These are phyloP conservation scores for Moelleriella libera DNA, from an alignment of 2,329 filamentous ascomycete species.

Conservation along the genomic window DNA sequence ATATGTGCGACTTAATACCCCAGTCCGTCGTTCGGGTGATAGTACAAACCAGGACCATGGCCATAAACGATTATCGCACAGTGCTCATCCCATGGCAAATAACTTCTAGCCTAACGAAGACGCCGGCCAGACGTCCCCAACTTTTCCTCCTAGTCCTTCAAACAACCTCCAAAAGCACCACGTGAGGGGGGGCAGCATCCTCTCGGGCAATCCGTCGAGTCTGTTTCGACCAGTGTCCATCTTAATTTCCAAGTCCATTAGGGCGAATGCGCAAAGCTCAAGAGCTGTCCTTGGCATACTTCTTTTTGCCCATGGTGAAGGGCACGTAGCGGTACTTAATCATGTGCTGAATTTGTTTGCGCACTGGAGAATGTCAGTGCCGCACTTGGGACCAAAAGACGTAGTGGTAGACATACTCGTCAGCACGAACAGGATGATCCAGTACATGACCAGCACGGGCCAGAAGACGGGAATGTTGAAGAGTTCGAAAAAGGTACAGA, in stretches of 20 bases:
- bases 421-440: slow-evolving; percentile 89
- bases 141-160: too few species aligned
- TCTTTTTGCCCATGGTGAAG: slow-evolving; percentile 81
- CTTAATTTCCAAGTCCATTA: too few species aligned
- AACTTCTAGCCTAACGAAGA: too few species aligned
- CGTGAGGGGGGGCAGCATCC: not conserved
- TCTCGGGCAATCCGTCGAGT: not conserved
- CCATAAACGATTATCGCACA: not conserved
- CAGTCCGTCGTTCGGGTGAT: not conserved
- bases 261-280: slow-evolving; percentile 7
- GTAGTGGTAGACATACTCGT: slow-evolving; percentile 55
- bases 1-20: too few species aligned
- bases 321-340: slow-evolving; percentile 99
- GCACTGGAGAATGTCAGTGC: slow-evolving; percentile 44
- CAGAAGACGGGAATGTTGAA: slow-evolving; percentile 99
- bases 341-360: slow-evolving; percentile 99
- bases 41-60: not conserved
- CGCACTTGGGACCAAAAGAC: not conserved
- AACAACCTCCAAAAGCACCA: not conserved
- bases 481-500: slow-evolving; percentile 83
- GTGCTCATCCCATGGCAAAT: too few species aligned
- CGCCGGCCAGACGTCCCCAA: too few species aligned
- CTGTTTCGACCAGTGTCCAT: too few species aligned
- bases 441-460: slow-evolving; percentile 97
- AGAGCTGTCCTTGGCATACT: slow-evolving; percentile 53